Conservation (phyloP, 805 yeast species). For the Candida parachauliodes region DNA sequence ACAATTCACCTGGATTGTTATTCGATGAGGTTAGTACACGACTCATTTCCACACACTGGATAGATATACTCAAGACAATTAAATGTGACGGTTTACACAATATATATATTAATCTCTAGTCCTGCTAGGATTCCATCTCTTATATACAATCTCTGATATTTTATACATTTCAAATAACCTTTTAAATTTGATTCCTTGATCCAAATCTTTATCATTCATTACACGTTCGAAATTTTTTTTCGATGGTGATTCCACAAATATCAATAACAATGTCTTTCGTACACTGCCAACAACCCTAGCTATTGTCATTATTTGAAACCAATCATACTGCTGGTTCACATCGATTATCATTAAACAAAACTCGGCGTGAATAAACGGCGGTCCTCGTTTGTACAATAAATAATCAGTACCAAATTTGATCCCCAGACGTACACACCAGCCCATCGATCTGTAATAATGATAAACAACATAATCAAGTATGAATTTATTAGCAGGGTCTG, state of each 20-base stretch:
- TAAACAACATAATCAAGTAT: constrained; percentile 65
- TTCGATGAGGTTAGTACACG: too few species aligned
- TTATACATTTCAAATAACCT: constrained; percentile 41
- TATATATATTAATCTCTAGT: constrained; percentile 58
- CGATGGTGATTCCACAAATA: constrained; percentile 58
- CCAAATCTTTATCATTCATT: constrained; percentile 15
- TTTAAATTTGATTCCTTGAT: constrained; percentile 16
- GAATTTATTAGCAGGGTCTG: constrained; percentile 33
- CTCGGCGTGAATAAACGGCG: constrained; percentile 94
- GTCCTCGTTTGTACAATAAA: constrained; percentile 83
- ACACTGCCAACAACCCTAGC: constrained; percentile 87
- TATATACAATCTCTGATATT: constrained; percentile 64
- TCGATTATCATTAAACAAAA: constrained; percentile 56
- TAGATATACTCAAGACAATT: too few species aligned
- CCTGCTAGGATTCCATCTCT: constrained; percentile 83
- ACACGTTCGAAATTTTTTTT: constrained; percentile 24
- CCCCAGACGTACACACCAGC: constrained; percentile 94
- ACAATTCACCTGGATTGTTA: not conserved
- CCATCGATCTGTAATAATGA: constrained; percentile 81
- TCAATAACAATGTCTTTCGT: constrained; percentile 68
- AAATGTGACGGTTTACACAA: not conserved
- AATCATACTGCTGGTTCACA: constrained; percentile 42
- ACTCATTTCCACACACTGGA: too few species aligned
- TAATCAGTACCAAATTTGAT: constrained; percentile 89
- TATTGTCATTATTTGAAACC: constrained; percentile 57